Base-by-base conservation (phyloP, 1,139 yeast genomes). In the Cylindricascospora bacillispora region DNA sequence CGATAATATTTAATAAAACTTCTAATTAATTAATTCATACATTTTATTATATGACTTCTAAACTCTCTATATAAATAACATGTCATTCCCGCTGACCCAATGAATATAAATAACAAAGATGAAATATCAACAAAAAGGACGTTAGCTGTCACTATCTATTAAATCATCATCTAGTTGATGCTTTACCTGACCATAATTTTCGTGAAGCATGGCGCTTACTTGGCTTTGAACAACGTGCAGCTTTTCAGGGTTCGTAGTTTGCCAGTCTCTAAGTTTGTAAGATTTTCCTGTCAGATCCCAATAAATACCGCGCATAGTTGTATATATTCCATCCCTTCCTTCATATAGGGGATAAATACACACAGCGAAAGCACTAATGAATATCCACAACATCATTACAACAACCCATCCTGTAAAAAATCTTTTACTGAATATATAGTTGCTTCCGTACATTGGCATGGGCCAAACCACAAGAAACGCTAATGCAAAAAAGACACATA, bases 321-420 rank as follows among this genome's bases (percentile, higher is more conserved):
- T 64, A 45, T 49, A 65, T 28, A 83, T 67, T 3, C 76, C 82
- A 13, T 60, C 55, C 40, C 85, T 60, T 25, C 89, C 83, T 53
- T 78, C 81, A 62, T 67, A 67, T 16, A 77, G 37, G 14, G 89
- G 89, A 35, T 64, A 71, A 12, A 77, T 25, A 20, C 72, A 63
- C 18, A 76, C 82, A 39, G 69, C 59, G 41, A 65, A 60, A 1
- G 68, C 66, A 23, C 73, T 63, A 44, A 65, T 61, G 56, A 73
- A 72, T 28, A 76, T 60, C 89, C 89, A 77, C 37, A 77, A 70
- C 33, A 78, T 70, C 40, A 77, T 70, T 24, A 81, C 86, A 30
- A 65, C 69, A 33, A 81, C 66, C 93, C 93, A 81, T 32, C 92
- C 93, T 6, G 85, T 77, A 54, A 81, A 81, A 57, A 80, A 80